phyloP scores from a whole-genome alignment of 2,329 filamentous ascomycete species.

The Coleophoma cylindrospora region DNA sequence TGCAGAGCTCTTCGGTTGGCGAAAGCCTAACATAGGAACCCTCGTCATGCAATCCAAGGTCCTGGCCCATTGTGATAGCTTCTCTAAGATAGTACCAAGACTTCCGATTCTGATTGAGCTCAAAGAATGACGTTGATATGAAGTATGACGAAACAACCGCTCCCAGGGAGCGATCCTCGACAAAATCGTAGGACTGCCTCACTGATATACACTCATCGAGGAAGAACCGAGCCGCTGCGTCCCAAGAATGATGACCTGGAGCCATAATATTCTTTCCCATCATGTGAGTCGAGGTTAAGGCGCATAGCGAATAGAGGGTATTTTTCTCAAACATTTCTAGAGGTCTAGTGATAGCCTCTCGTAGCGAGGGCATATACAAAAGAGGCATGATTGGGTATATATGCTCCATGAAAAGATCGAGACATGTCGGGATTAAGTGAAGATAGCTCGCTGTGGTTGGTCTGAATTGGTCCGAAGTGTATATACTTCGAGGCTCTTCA shows the following conservation, averaged over 20 bases:
- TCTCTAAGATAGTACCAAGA: constrained; percentile 59
- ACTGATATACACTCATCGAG: constrained; percentile 53
- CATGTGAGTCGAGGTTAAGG: constrained; percentile 47
- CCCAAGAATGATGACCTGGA: constrained; percentile 36
- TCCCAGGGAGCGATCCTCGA: constrained; percentile 47
- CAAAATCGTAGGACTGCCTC: constrained; percentile 50
- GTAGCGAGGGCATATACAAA: constrained; percentile 50
- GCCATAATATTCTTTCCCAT: constrained; percentile 36
- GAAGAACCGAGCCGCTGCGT: constrained; percentile 47
- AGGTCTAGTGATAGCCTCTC: constrained; percentile 40
- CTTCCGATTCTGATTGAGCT: constrained; percentile 51
- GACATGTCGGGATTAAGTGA: constrained; percentile 46
- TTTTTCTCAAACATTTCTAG: constrained; percentile 34
- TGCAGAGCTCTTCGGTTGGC: constrained; percentile 45
- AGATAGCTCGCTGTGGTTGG: constrained; percentile 42
- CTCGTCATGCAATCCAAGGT: constrained; percentile 55
- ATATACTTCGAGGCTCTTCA: constrained; percentile 30
- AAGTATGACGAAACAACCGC: constrained; percentile 60
- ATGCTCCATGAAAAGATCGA: constrained; percentile 57
- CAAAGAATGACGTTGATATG: constrained; percentile 55
- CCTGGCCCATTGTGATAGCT: constrained; percentile 53
- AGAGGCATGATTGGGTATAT: constrained; percentile 62
- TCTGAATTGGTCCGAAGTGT: constrained; percentile 34
- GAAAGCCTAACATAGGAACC: constrained; percentile 43
- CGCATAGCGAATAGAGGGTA: constrained; percentile 51